Conservation (phyloP, 441 rosid species). For the Lepidium campestre region DNA sequence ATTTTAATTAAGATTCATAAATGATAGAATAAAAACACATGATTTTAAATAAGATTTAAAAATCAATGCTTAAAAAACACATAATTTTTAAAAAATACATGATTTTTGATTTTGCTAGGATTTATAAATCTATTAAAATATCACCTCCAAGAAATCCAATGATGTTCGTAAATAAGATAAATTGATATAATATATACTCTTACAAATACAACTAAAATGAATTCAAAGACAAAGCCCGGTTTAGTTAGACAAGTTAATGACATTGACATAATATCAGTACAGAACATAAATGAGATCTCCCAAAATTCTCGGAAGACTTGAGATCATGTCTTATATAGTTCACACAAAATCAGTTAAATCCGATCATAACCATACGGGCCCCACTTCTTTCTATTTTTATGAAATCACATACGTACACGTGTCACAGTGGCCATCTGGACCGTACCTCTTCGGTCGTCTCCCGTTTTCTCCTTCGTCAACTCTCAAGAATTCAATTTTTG, state of each 20-base stretch:
- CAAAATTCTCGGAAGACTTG: neutral
- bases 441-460: neutral
- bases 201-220: too few relatives aligned
- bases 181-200: too few relatives aligned
- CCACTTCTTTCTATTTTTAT: neutral
- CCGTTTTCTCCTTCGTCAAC: constrained; percentile 4
- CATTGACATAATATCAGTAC: neutral
- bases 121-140: too few relatives aligned
- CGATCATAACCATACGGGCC: neutral
- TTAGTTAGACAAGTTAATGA: neutral
- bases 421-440: constrained; percentile 2
- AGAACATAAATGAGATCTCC: constrained; percentile 2
- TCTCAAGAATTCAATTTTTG: neutral
- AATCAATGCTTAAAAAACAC: too few relatives aligned
- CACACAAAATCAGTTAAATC: constrained; percentile 1
- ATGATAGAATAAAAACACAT: too few relatives aligned
- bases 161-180: too few relatives aligned
- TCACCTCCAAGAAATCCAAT: too few relatives aligned
- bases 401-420: constrained; percentile 19
- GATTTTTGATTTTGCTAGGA: too few relatives aligned
- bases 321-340: neutral
- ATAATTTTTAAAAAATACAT: too few relatives aligned
- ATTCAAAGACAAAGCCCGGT: neutral
- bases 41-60: too few relatives aligned
- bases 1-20: too few relatives aligned